phyloP scores from a whole-genome alignment of 2,329 filamentous ascomycete genomes.

The Colletotrichum agaves region DNA sequence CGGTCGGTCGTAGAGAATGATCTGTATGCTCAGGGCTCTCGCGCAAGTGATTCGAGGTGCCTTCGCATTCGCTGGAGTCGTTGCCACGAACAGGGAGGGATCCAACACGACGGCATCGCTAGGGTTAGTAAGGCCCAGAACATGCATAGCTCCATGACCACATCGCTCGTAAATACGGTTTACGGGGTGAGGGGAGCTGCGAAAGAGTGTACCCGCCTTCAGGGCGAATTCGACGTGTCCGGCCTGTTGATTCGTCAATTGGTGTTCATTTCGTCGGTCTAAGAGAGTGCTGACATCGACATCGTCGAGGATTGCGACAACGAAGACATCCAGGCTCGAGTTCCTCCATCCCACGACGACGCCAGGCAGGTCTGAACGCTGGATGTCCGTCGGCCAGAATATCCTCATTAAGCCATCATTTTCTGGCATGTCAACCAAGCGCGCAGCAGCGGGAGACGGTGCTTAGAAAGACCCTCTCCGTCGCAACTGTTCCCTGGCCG shows the following conservation, averaged over 20 bases:
- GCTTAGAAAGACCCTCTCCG: constrained; percentile 93
- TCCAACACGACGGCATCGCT: constrained; percentile 66
- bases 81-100: constrained; percentile 74
- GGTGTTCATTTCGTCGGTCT: constrained; percentile 1
- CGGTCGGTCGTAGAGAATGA: constrained; percentile 90
- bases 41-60: constrained; percentile 81
- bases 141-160: constrained; percentile 83
- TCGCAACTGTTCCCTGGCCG: constrained; percentile 93
- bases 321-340: constrained; percentile 88
- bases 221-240: constrained; percentile 89
- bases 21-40: constrained; percentile 79
- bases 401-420: constrained; percentile 94
- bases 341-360: constrained; percentile 97
- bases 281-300: constrained; percentile 74
- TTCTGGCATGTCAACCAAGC: constrained; percentile 69
- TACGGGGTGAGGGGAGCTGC: constrained; percentile 83
- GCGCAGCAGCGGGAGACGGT: constrained; percentile 42
- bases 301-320: constrained; percentile 88
- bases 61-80: constrained; percentile 60
- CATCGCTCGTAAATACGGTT: constrained; percentile 86
- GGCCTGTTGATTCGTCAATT: constrained; percentile 60
- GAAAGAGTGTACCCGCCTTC: constrained; percentile 83
- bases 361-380: constrained; percentile 76
- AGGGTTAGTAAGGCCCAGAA: constrained; percentile 84
- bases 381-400: constrained; percentile 95